Conservation (phyloP, 495 filamentous ascomycete species). For the Aspergillus nanangensis region DNA sequence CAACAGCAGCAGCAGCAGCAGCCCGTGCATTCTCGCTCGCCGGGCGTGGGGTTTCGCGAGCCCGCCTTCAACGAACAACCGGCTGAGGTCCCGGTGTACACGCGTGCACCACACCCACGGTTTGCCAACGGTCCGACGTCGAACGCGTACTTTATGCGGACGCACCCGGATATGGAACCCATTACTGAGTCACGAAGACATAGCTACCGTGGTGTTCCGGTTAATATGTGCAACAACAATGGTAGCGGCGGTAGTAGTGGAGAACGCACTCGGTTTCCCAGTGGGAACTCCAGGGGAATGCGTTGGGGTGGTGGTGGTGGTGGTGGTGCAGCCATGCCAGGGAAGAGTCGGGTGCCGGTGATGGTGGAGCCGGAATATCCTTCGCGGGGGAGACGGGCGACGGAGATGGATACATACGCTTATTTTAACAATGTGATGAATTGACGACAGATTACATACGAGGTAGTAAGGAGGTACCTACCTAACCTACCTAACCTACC, state of each 20-base stretch:
- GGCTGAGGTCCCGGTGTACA: slow-evolving; percentile 19
- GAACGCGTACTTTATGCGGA: slow-evolving; percentile 12
- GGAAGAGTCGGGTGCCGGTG: neutral
- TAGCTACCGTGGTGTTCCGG: slow-evolving; percentile 24
- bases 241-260: too few relatives aligned
- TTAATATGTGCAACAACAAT: too few relatives aligned
- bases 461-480: too few relatives aligned
- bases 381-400: neutral
- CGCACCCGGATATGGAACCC: slow-evolving; percentile 12
- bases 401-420: too few relatives aligned
- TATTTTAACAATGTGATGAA: too few relatives aligned
- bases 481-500: too few relatives aligned
- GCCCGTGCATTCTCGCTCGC: too few relatives aligned
- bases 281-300: too few relatives aligned
- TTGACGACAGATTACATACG: too few relatives aligned
- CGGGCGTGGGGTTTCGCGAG: slow-evolving; percentile 27
- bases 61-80: slow-evolving; percentile 22
- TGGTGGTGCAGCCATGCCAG: too few relatives aligned
- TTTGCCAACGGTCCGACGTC: slow-evolving; percentile 7
- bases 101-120: slow-evolving; percentile 10
- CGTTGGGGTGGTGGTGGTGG: too few relatives aligned
- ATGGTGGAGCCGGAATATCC: slow-evolving; percentile 4
- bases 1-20: too few relatives aligned
- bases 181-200: slow-evolving; percentile 16
- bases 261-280: slow-evolving; percentile 19